Base-by-base conservation (phyloP, 805 yeast species). In the Maudiozyma pseudohumilis region DNA sequence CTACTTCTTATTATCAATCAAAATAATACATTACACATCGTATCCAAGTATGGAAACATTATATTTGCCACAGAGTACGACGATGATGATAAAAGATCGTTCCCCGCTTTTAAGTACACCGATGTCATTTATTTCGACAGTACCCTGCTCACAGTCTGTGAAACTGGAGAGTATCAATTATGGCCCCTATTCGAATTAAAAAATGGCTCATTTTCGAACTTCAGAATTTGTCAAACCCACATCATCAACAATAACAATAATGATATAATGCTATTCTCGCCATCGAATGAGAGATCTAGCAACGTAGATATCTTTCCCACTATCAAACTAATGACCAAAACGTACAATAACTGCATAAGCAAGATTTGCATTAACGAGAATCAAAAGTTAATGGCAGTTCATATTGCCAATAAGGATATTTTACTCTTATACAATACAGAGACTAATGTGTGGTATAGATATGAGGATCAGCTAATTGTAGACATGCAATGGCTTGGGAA, bases 401-500 rank as follows among this genome's bases (percentile, higher is more conserved):
- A 44, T 38, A 50, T 59, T 2, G 42, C 59, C 0, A 60, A 60
- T 40, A 60, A 60, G 34, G 47, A 50, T 28, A 40, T 55, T n/a
- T 38, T 60, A 27, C 35, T 56, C n/a, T 30, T 60, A 6, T 52
- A 50, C 16, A 52, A 56, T 40, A 21, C 52, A 35, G 53, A 48
- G 27, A 50, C 58, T 4, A 51, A 45, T 32, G 28, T 34, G 8
- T 60, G 64, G 64, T 41, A 41, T 28, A 46, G 45, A 21, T 59
- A 55, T 41, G 34, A 37, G 6, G 53, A 55, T 15, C 28, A 52
- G 27, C 38, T 40, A 1, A 45, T 59, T 5, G 18, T 53, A 5
- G 55, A 53, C 33, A 43, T 55, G 49, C 45, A 50, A n/a, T 60
- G 64, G 64, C 20, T 60, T 17, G 60, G 56, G 5, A 43, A 38